Evolutionary conservation across 2,329 filamentous ascomycete species (phyloP).

Genomic region (Aspergillus sp.): DNA sequence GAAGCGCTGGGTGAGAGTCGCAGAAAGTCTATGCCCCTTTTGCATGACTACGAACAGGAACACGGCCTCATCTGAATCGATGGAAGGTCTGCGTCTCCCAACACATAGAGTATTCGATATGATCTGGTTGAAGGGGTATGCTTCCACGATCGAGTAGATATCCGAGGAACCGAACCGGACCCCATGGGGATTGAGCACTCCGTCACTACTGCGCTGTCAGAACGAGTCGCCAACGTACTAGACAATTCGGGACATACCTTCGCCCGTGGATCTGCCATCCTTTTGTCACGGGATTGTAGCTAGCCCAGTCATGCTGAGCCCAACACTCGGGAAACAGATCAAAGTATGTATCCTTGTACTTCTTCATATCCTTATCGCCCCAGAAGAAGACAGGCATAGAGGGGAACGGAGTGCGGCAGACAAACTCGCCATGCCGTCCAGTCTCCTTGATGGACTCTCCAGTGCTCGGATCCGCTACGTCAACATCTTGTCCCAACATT

Average conservation of each 20-base stretch:
- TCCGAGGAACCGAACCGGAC: slow-evolving; percentile 78
- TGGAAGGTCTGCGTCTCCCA: background rate
- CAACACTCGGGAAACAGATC: slow-evolving; percentile 24
- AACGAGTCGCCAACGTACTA: too few species aligned
- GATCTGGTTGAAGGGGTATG: slow-evolving; percentile 32
- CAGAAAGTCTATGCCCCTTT: background rate
- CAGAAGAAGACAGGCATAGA: slow-evolving; percentile 70
- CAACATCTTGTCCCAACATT: slow-evolving; percentile 54
- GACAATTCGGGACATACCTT: slow-evolving; percentile 21
- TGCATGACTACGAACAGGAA: background rate
- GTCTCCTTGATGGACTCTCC: slow-evolving; percentile 30
- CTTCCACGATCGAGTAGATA: slow-evolving; percentile 63
- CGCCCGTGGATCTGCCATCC: slow-evolving; percentile 46
- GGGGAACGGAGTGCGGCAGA: slow-evolving; percentile 69
- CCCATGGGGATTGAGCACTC: slow-evolving; percentile 75
- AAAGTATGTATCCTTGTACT: slow-evolving; percentile 44
- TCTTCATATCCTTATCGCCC: slow-evolving; percentile 45
- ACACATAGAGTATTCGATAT: slow-evolving; percentile 12
- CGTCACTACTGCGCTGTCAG: slow-evolving; percentile 48
- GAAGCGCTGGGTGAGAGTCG: background rate
- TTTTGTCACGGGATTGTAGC: slow-evolving; percentile 40
- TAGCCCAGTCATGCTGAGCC: slow-evolving; percentile 49
- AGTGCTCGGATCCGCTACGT: slow-evolving; percentile 41
- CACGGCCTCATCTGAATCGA: background rate
- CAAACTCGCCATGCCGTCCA: slow-evolving; percentile 70